Evolutionary conservation across 805 yeast genomes (phyloP).

Genomic region (Yamadazyma kitorensis): DNA sequence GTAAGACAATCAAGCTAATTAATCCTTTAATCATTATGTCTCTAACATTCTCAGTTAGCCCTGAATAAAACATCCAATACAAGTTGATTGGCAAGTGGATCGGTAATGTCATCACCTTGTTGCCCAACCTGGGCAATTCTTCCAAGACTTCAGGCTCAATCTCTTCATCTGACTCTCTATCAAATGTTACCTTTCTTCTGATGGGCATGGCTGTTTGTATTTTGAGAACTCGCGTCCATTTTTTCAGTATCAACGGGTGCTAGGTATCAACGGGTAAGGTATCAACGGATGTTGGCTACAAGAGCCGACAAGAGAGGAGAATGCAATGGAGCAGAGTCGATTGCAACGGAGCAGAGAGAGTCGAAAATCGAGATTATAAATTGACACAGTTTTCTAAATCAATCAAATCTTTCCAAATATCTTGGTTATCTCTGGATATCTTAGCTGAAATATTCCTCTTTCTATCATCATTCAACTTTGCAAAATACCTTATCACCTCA

Average conservation of each 20-base stretch:
- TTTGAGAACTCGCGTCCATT: too few relatives aligned
- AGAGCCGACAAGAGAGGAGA: too few relatives aligned
- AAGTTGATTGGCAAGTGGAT: slow-evolving; percentile 27
- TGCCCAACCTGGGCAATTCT: slow-evolving; percentile 8
- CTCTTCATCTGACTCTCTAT: slow-evolving; percentile 8
- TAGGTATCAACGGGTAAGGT: too few relatives aligned
- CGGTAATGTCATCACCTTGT: slow-evolving; percentile 20
- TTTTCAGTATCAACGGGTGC: too few relatives aligned
- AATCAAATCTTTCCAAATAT: slow-evolving; percentile 66
- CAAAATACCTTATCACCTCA: slow-evolving; percentile 52
- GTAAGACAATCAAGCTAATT: slow-evolving; percentile 20
- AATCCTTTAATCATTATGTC: slow-evolving; percentile 25
- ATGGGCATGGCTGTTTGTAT: too few relatives aligned
- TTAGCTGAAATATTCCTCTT: slow-evolving; percentile 53
- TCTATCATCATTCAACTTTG: slow-evolving; percentile 55
- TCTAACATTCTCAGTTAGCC: slow-evolving; percentile 24
- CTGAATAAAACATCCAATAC: slow-evolving; percentile 27
- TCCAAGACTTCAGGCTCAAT: slow-evolving; percentile 1
- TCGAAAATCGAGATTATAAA: too few relatives aligned
- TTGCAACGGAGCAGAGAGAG: too few relatives aligned
- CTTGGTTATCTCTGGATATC: slow-evolving; percentile 54
- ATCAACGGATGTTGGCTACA: too few relatives aligned
- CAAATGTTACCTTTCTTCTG: slow-evolving; percentile 14
- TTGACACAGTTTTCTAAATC: slow-evolving; percentile 45
- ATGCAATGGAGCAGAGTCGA: too few relatives aligned